Evolutionary conservation across 352 stramenopile species (phyloP).

Genomic region (Pythium biforme): DNA sequence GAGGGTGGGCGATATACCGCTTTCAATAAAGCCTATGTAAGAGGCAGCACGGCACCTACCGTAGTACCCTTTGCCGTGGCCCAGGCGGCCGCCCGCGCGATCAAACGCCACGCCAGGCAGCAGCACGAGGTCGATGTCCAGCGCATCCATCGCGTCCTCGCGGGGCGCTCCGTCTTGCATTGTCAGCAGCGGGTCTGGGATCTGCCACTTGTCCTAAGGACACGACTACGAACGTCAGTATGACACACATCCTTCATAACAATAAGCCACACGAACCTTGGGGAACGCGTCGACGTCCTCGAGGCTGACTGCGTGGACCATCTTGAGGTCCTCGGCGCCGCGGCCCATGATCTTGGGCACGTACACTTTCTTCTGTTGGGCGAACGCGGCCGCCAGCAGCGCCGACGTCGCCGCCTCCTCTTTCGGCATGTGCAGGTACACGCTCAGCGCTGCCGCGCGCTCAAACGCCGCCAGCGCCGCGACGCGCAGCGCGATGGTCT

Average conservation of each 20-base stretch:
- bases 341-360: constrained; percentile 85
- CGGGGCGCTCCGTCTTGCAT: constrained; percentile 26
- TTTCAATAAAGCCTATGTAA: too few relatives aligned
- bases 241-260: too few relatives aligned
- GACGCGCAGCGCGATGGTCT: constrained; percentile 44
- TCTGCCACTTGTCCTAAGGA: constrained; percentile 91
- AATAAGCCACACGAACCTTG: constrained; percentile 48
- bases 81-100: constrained; percentile 64
- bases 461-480: constrained; percentile 52
- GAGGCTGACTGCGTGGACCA: constrained; percentile 65
- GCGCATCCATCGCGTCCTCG: constrained; percentile 40
- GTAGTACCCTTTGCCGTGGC: constrained; percentile 89
- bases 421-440: constrained; percentile 86
- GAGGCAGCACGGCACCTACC: too few relatives aligned
- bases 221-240: too few relatives aligned
- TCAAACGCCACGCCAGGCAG: constrained; percentile 86
- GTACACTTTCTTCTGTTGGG: constrained; percentile 69
- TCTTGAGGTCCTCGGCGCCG: constrained; percentile 67
- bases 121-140: constrained; percentile 78
- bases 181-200: constrained; percentile 67
- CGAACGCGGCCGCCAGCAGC: constrained; percentile 61
- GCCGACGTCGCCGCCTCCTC: constrained; percentile 55
- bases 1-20: too few relatives aligned
- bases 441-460: constrained; percentile 44
- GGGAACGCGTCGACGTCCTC: constrained; percentile 78